These are phyloP conservation scores for Cydonia oblonga DNA, from an alignment of 331 rosid species.

Conservation along the genomic window DNA sequence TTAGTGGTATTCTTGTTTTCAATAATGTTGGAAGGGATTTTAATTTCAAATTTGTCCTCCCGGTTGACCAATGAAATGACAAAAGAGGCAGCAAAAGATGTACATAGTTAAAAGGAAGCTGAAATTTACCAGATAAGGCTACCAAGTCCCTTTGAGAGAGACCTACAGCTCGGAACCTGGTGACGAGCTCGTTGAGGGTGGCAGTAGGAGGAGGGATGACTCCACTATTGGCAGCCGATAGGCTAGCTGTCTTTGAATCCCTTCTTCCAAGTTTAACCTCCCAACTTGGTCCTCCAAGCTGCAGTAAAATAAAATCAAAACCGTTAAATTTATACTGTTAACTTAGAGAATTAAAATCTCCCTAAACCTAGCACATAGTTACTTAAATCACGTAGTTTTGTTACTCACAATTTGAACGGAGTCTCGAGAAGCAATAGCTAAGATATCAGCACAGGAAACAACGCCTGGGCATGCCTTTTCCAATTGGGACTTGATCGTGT, in stretches of 20 bases:
- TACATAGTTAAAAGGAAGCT: neutral
- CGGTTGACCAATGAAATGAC: neutral
- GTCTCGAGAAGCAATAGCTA: slow-evolving; percentile 63
- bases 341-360: too few relatives aligned
- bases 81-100: neutral
- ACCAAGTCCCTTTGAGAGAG: slow-evolving; percentile 61
- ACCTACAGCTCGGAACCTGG: slow-evolving; percentile 33
- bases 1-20: neutral
- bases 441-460: slow-evolving; percentile 66
- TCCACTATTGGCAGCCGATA: slow-evolving; percentile 47
- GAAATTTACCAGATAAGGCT: slow-evolving; percentile 62
- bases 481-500: slow-evolving; percentile 37
- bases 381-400: neutral
- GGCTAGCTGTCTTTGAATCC: slow-evolving; percentile 60
- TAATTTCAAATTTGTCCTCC: neutral
- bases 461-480: slow-evolving; percentile 43
- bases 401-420: slow-evolving; percentile 48
- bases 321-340: too few relatives aligned
- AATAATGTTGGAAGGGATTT: neutral
- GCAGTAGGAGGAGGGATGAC: slow-evolving; percentile 52
- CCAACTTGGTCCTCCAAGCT: slow-evolving; percentile 89
- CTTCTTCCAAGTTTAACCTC: slow-evolving; percentile 71
- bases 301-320: too few relatives aligned
- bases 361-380: too few relatives aligned
- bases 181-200: slow-evolving; percentile 30